Evolutionary conservation across 1,139 yeast genomes (phyloP).

Genomic region (Pneumocystis sp.): DNA sequence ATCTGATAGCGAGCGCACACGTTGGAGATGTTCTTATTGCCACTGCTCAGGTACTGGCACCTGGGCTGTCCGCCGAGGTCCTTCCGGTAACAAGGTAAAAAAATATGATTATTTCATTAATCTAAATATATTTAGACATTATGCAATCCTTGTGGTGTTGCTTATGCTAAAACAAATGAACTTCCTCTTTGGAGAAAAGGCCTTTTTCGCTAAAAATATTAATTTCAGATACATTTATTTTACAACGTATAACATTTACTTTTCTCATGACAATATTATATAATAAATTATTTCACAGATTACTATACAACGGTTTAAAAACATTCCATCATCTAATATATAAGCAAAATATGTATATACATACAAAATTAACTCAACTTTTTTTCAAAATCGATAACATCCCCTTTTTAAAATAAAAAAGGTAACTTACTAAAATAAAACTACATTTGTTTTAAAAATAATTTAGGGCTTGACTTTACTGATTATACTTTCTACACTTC

Average conservation of each 20-base stretch:
- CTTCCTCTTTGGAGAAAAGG: background rate
- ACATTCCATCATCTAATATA: background rate
- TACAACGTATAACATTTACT: background rate
- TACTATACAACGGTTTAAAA: background rate
- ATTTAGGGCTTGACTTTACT: background rate
- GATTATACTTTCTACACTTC: background rate
- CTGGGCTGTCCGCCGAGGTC: slow-evolving; percentile 11
- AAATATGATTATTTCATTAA: background rate
- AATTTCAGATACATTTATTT: background rate
- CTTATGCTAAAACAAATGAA: background rate
- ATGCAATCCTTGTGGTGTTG: background rate
- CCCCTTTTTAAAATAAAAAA: too few species aligned
- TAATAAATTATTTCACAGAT: background rate
- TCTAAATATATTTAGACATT: background rate
- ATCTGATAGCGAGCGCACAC: slow-evolving; percentile 9
- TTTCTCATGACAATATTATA: background rate
- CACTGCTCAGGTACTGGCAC: slow-evolving; percentile 12
- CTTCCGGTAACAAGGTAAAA: slow-evolving; percentile 2
- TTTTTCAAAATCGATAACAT: too few species aligned
- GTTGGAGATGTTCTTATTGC: slow-evolving; percentile 12
- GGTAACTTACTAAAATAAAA: too few species aligned
- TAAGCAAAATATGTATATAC: too few species aligned
- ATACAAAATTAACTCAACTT: too few species aligned
- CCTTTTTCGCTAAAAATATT: background rate
- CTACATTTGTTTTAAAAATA: too few species aligned